phyloP scores from a whole-genome alignment of 495 filamentous ascomycete genomes.

The Aspergillus cavernicola region DNA sequence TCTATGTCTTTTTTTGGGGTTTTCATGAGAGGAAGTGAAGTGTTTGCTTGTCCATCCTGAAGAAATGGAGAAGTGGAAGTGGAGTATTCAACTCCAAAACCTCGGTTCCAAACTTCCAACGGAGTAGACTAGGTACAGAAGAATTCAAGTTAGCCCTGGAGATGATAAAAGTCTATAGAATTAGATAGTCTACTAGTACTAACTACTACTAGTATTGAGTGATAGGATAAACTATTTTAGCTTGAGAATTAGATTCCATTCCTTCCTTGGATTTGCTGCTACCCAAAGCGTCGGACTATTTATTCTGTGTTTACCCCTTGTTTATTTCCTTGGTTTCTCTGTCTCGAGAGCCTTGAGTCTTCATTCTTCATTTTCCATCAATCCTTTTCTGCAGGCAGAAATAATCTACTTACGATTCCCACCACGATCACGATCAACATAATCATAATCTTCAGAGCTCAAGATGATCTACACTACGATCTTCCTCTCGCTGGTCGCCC shows the following conservation, averaged over 20 bases:
- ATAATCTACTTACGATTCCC: neutral
- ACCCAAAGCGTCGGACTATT: slow-evolving; percentile 1
- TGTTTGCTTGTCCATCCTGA: too few species aligned
- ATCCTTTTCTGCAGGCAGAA: slow-evolving; percentile 6
- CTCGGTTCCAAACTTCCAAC: neutral
- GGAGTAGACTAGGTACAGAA: too few species aligned
- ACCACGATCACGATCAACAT: slow-evolving; percentile 3
- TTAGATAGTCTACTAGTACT: too few species aligned
- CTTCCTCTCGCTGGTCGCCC: slow-evolving; percentile 30
- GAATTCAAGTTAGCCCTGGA: too few species aligned
- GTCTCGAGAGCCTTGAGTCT: slow-evolving; percentile 8
- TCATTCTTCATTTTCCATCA: slow-evolving; percentile 11
- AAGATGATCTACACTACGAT: slow-evolving; percentile 17
- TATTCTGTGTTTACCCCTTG: slow-evolving; percentile 13
- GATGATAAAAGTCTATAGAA: too few species aligned
- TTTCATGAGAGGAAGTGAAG: too few species aligned
- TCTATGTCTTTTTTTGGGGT: too few species aligned
- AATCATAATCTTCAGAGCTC: neutral
- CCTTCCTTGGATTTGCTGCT: slow-evolving; percentile 1
- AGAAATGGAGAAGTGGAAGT: neutral
- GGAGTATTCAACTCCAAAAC: too few species aligned
- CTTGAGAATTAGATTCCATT: neutral
- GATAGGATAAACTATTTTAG: neutral
- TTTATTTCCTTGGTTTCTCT: neutral
- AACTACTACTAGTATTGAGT: too few species aligned